Evolutionary conservation across 2,329 filamentous ascomycete species (phyloP).

Genomic region (Corniculantispora saksenae): DNA sequence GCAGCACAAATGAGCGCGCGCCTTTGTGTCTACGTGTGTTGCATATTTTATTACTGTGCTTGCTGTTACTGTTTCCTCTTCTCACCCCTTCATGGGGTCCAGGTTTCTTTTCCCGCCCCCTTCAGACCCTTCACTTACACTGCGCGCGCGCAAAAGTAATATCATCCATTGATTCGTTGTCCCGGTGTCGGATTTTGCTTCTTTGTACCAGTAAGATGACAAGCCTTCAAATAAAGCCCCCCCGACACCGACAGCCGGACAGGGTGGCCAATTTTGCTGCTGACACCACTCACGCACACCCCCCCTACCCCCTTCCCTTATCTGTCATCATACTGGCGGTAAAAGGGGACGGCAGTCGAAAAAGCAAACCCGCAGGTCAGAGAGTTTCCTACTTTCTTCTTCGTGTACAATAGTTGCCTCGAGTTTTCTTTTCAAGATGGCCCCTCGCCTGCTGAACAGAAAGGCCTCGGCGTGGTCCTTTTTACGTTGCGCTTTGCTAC

Average conservation of each 20-base stretch:
- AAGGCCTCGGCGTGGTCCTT: neutral
- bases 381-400: neutral
- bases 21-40: neutral
- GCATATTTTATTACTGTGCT: neutral
- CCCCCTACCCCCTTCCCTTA: neutral
- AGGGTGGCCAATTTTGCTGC: neutral
- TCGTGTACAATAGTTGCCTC: neutral
- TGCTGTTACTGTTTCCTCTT: neutral
- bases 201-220: neutral
- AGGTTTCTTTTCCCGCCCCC: neutral
- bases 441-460: neutral
- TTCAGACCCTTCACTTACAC: neutral
- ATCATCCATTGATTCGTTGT: constrained; percentile 4
- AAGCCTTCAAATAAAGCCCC: neutral
- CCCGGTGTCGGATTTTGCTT: neutral
- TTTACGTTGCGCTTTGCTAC: neutral
- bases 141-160: neutral
- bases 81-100: neutral
- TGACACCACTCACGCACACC: neutral
- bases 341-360: neutral
- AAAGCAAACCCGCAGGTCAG: constrained; percentile 2
- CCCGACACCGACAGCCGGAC: constrained; percentile 6
- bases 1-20: constrained; percentile 4
- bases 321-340: neutral
- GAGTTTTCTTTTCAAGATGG: neutral